Conservation (phyloP, 768 basidiomycete genomes). For the Cyclocybe aegerita region DNA sequence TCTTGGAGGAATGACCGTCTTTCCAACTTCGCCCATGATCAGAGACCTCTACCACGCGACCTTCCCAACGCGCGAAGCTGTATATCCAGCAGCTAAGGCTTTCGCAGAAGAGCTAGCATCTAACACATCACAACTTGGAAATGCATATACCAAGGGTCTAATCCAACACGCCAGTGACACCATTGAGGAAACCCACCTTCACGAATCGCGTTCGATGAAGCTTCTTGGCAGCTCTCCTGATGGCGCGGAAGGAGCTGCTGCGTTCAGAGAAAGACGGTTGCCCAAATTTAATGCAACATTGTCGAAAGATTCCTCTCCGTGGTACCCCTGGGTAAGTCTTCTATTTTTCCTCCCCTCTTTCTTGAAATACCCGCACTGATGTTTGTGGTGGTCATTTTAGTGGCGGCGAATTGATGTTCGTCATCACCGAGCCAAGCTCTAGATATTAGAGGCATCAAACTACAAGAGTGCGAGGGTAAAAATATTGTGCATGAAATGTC, state of each 20-base stretch:
- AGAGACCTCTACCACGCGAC: conserved; percentile 45
- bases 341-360: neutral
- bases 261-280: conserved; percentile 48
- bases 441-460: neutral
- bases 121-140: conserved; percentile 49
- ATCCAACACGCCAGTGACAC: conserved; percentile 49
- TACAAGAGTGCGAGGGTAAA: too few species aligned
- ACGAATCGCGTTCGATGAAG: conserved; percentile 50
- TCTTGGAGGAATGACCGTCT: conserved; percentile 43
- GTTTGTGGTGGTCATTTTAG: conserved; percentile 17
- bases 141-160: conserved; percentile 52
- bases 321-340: conserved; percentile 53
- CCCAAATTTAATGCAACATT: conserved; percentile 46
- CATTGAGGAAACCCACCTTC: conserved; percentile 52
- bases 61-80: conserved; percentile 47
- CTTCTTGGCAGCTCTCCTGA: conserved; percentile 38
- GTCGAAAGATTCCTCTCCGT: conserved; percentile 36
- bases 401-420: conserved; percentile 35
- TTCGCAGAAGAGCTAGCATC: conserved; percentile 51
- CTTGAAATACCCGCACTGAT: neutral
- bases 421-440: conserved; percentile 35
- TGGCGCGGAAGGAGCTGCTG: conserved; percentile 43
- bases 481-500: too few species aligned
- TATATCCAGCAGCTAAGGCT: conserved; percentile 50
- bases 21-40: conserved; percentile 43